Base-by-base conservation (phyloP, 2,329 filamentous ascomycete species). In the Coleophoma crateriformis region DNA sequence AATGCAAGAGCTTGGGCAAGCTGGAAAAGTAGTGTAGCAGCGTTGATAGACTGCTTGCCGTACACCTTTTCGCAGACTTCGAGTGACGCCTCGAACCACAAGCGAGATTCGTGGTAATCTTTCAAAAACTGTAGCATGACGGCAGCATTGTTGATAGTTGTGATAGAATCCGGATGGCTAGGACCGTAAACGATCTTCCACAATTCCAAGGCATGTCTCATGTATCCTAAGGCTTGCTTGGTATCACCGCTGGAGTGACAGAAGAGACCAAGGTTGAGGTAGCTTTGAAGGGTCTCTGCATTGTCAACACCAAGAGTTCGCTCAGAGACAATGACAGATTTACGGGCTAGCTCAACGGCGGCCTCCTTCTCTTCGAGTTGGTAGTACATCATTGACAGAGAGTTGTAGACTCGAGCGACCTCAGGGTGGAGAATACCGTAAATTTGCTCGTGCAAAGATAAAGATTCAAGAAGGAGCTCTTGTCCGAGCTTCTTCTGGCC, bases 71-170 rank as follows among this genome's bases (percentile, higher is more conserved):
- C 90, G 67, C 91, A 96, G 54, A 97, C 85, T 40, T 82, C 79
- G 46, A 97, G 82, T 10, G 91, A 95, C 56, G 90, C 87, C 70
- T 97, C 94, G 65, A 99, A 99, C 94, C 94, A 99, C 54, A 92
- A 78, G 46, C 94, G 86, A 42, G 92, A 97, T 70, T 96, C 90
- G 61, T 92, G 86, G 73, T 95, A 99, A 53, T 88, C 85, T 76
- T 97, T 96, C 61, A 96, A 80, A 49, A 90, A 85, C 71, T 99
- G 94, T 51, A 99, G 82, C 94, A 99, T 99, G 52, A 99, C 94
- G 7, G 94, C 94, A 17, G 90, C 92, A 64, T 99, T 99, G 79
- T 97, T 99, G 71, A 97, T 87, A 14, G 94, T 97, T 8, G 95
- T 99, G 70, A 99, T 96, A 8, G 90, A 95, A 71, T 99, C 94